phyloP scores from a whole-genome alignment of 2,329 filamentous ascomycete species.

The Fusarium nurragi region DNA sequence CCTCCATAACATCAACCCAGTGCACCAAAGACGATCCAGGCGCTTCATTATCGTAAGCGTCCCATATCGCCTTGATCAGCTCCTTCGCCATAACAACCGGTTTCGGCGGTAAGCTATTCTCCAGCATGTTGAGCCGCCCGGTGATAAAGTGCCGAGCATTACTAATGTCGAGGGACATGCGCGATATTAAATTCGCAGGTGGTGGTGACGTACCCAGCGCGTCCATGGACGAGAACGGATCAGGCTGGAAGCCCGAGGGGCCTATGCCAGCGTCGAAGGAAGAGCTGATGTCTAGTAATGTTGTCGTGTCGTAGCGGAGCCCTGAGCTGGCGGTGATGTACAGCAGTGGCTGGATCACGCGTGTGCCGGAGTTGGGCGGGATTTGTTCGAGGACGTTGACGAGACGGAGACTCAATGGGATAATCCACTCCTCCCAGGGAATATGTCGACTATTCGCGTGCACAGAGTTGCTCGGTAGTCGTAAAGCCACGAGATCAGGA shows the following conservation, averaged over 20 bases:
- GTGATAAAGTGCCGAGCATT: slow-evolving; percentile 53
- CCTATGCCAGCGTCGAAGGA: slow-evolving; percentile 12
- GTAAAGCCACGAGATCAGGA: slow-evolving; percentile 48
- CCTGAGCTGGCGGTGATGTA: slow-evolving; percentile 52
- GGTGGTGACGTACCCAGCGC: slow-evolving; percentile 22
- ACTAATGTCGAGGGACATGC: slow-evolving; percentile 49
- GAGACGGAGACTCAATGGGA: slow-evolving; percentile 48
- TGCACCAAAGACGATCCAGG: slow-evolving; percentile 49
- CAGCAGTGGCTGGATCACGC: slow-evolving; percentile 51
- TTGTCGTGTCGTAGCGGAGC: slow-evolving; percentile 41
- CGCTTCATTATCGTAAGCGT: slow-evolving; percentile 51
- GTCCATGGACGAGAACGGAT: slow-evolving; percentile 23
- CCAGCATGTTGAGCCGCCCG: slow-evolving; percentile 50
- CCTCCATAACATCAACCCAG: slow-evolving; percentile 57
- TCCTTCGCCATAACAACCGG: slow-evolving; percentile 55
- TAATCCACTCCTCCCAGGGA: slow-evolving; percentile 51
- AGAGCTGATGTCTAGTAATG: slow-evolving; percentile 29
- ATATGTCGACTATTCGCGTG: slow-evolving; percentile 37
- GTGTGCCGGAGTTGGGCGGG: slow-evolving; percentile 48
- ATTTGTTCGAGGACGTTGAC: slow-evolving; percentile 49
- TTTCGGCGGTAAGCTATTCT: slow-evolving; percentile 53
- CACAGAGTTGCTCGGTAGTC: slow-evolving; percentile 42
- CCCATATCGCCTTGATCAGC: slow-evolving; percentile 54
- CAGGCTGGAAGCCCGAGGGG: not conserved
- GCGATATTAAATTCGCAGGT: slow-evolving; percentile 30